A percentile compares a stretch with the other conserved stretches of the same genome.
Evolutionary conservation across 2,329 filamentous ascomycete genomes (phyloP).

Genomic region (Fusarium anguioides): DNA sequence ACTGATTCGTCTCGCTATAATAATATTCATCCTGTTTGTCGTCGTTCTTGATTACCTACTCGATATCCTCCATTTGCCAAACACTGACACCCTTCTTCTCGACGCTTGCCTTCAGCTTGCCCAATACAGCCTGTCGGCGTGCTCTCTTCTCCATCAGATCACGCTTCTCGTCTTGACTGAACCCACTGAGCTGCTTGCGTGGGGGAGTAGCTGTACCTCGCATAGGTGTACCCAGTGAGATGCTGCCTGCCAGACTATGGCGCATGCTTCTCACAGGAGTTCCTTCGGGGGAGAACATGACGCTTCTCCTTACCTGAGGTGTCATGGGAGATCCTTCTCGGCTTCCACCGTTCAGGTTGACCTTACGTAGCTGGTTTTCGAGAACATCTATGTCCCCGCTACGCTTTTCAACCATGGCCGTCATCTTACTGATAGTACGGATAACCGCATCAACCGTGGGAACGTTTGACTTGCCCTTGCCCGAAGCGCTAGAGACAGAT

Average conservation of each 20-base stretch:
- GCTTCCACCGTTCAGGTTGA: slow-evolving; percentile 64
- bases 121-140: slow-evolving; percentile 64
- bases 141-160: slow-evolving; percentile 65
- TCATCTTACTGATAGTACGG: slow-evolving; percentile 93
- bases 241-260: slow-evolving; percentile 51
- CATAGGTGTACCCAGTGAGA: slow-evolving; percentile 56
- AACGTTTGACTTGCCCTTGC: slow-evolving; percentile 61
- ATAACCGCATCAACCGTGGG: slow-evolving; percentile 94
- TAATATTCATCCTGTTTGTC: slow-evolving; percentile 2
- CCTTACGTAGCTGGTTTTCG: slow-evolving; percentile 84
- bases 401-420: slow-evolving; percentile 88
- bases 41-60: slow-evolving; percentile 52
- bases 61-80: slow-evolving; percentile 62
- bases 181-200: slow-evolving; percentile 71
- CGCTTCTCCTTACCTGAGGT: slow-evolving; percentile 52
- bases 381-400: slow-evolving; percentile 91
- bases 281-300: slow-evolving; percentile 58
- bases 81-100: slow-evolving; percentile 63
- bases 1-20: slow-evolving; percentile 9
- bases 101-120: slow-evolving; percentile 62
- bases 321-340: slow-evolving; percentile 58
- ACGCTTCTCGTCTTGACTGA: slow-evolving; percentile 68
- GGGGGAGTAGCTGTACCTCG: slow-evolving; percentile 60
- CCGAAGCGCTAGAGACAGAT: slow-evolving; percentile 61
- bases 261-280: slow-evolving; percentile 57